Evolutionary conservation across 257 asterid genomes (phyloP).

Genomic region (Agastache rugosa): DNA sequence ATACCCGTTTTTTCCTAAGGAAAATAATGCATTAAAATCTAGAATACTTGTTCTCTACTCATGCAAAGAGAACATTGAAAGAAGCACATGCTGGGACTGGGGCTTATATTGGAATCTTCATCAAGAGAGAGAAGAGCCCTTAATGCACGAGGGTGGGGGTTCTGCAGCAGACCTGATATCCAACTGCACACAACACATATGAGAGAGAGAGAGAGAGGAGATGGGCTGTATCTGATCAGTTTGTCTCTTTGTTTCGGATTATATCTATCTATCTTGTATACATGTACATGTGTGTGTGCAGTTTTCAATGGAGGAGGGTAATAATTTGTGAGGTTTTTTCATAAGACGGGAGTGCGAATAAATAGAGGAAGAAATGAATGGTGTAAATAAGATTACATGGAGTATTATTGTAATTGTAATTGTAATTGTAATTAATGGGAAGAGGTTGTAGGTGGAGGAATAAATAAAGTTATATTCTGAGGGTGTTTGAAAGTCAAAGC

Average conservation of each 20-base stretch:
- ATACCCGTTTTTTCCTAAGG: constrained; percentile 45
- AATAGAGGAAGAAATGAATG: constrained; percentile 44
- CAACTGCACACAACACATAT: constrained; percentile 11
- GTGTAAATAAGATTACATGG: constrained; percentile 35
- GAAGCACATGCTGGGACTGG: constrained; percentile 59
- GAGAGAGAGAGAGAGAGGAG: constrained; percentile 33
- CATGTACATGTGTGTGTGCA: constrained; percentile 30
- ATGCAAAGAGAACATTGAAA: constrained; percentile 69
- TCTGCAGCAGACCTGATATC: constrained; percentile 27
- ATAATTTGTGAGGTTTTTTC: constrained; percentile 1
- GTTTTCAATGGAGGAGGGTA: constrained; percentile 31
- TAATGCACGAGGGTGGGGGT: constrained; percentile 54
- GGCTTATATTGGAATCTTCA: constrained; percentile 61
- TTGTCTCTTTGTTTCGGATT: constrained; percentile 56
- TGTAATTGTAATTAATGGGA: constrained; percentile 53
- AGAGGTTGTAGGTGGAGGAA: constrained; percentile 55
- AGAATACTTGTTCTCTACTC: constrained; percentile 54
- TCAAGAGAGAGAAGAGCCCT: constrained; percentile 51
- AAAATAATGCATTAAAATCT: constrained; percentile 20
- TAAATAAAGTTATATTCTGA: constrained; percentile 18
- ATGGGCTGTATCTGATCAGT: constrained; percentile 50
- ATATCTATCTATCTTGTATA: constrained; percentile 22
- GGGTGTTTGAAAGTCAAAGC: constrained; percentile 59
- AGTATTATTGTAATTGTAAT: neutral
- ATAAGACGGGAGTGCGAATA: constrained; percentile 33